Evolutionary conservation across 164 flowering plant genomes (phyloP).

Genomic region (Houttuynia cordata): DNA sequence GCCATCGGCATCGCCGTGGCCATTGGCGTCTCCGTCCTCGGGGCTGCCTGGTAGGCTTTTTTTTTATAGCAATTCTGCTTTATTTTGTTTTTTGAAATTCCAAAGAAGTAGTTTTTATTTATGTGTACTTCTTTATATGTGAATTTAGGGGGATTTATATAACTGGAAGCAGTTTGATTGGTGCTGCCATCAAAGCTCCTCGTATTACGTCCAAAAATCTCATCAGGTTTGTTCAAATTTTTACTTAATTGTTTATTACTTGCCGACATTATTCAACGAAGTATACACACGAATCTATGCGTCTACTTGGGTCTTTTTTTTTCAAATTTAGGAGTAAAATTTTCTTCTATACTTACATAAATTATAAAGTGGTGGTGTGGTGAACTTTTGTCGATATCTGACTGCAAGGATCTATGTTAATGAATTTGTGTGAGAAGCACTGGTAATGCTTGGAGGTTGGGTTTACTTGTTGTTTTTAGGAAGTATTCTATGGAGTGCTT

Average conservation of each 20-base stretch:
- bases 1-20: constrained; percentile 88
- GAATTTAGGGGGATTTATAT: constrained; percentile 80
- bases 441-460: too few species aligned
- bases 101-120: not conserved
- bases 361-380: too few species aligned
- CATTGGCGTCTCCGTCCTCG: constrained; percentile 94
- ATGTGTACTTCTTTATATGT: not conserved
- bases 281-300: not conserved
- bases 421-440: too few species aligned
- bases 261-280: not conserved
- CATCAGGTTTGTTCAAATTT: constrained; percentile 38
- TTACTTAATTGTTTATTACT: not conserved
- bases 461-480: too few species aligned
- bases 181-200: constrained; percentile 98
- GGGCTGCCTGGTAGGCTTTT: constrained; percentile 86
- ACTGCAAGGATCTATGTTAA: too few species aligned
- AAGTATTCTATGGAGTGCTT: too few species aligned
- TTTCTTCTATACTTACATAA: too few species aligned
- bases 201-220: constrained; percentile 94
- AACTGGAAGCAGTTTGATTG: constrained; percentile 96
- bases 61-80: not conserved
- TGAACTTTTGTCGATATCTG: too few species aligned
- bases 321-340: too few species aligned
- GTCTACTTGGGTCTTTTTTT: not conserved
- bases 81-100: not conserved